Percentiles rank a stretch among this genome's conserved stretches.
Conservation (phyloP, 1,139 yeast species). For the Kodamaea arcana region DNA sequence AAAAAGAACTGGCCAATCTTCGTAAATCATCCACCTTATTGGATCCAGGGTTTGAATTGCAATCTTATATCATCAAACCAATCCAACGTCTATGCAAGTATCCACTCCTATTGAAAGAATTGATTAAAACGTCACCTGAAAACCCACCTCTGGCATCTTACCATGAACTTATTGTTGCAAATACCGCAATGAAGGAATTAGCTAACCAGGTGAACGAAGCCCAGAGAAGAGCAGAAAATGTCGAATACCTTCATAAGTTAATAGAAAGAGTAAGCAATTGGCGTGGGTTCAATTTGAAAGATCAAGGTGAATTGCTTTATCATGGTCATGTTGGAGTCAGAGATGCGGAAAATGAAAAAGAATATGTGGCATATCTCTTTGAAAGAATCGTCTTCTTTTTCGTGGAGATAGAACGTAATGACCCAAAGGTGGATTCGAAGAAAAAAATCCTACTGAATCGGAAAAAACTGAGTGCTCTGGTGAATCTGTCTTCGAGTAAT, state of each 20-base stretch:
- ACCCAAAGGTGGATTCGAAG: conserved; percentile 23
- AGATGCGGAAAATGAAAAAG: conserved; percentile 77
- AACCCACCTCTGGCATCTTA: conserved; percentile 53
- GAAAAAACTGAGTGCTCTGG: conserved; percentile 36
- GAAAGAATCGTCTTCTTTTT: conserved; percentile 84
- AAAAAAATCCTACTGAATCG: conserved; percentile 36
- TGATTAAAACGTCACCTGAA: conserved; percentile 56
- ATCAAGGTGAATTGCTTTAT: conserved; percentile 80
- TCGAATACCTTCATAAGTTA: conserved; percentile 63
- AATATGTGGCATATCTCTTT: conserved; percentile 84
- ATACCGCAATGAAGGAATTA: conserved; percentile 56
- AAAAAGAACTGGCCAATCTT: conserved; percentile 56
- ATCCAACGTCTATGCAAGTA: conserved; percentile 93
- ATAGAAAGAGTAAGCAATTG: conserved; percentile 78
- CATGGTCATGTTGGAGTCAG: conserved; percentile 76
- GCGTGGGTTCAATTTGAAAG: conserved; percentile 84
- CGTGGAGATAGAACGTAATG: conserved; percentile 38
- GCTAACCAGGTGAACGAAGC: conserved; percentile 93
- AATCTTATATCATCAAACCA: conserved; percentile 86
- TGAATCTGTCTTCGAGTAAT: conserved; percentile 33
- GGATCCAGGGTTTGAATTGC: conserved; percentile 86
- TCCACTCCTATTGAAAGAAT: conserved; percentile 75
- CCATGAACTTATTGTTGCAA: conserved; percentile 67
- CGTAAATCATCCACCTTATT: conserved; percentile 57
- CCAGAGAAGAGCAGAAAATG: conserved; percentile 87